Base-by-base conservation (phyloP, 2,329 filamentous ascomycete genomes). In the Alternaria tenuissima region DNA sequence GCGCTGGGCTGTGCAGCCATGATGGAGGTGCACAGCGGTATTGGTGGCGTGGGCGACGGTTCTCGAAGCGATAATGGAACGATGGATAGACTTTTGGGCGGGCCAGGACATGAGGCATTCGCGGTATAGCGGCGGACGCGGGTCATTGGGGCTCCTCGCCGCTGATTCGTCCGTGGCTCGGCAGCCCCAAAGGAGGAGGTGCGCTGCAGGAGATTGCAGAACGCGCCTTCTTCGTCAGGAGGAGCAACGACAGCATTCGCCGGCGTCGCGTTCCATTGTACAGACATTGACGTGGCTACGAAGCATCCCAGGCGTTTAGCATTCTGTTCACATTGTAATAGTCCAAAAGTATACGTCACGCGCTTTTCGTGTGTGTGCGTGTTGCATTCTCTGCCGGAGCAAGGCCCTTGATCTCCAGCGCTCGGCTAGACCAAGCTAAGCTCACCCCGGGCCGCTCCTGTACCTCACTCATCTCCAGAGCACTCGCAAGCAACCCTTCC, bases 351-450 rank as follows among this genome's bases (percentile, higher is more conserved):
- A 26, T 26, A 26, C 24, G 24, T 7, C 24, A 26, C 24, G 24
- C 24, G 7, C 20, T 12, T 49, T 30, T 20, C 46, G 20, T 34
- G 16, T 9, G 20, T 39, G 30, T n/a, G 32, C 30, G 14, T 49
- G 46, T 24, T 30, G 42, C 22, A 47, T 28, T 41, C 41, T 30
- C n/a, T 36, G 48, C 24, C 32, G 18, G 51, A 54, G 57, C 26
- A 60, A 34, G 41, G 62, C 60, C 67, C 61, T 69, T 62, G 65
- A 68, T 60, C 58, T 43, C 59, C 66, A 65, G 64, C 46, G 65
- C 68, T 74, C 72, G 74, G 72, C 67, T 75, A 69, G 66, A 66
- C 69, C 68, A 69, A 69, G 68, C 67, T 64, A 56, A 61, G 38
- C 58, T 52, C 61, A 56, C 63, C 66, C 67, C 64, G 64, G 69